Evolutionary conservation across 495 filamentous ascomycete genomes (phyloP), one percentile per base, ranked within the genome.

Genomic region (Hypoxylon cercidicola): DNA sequence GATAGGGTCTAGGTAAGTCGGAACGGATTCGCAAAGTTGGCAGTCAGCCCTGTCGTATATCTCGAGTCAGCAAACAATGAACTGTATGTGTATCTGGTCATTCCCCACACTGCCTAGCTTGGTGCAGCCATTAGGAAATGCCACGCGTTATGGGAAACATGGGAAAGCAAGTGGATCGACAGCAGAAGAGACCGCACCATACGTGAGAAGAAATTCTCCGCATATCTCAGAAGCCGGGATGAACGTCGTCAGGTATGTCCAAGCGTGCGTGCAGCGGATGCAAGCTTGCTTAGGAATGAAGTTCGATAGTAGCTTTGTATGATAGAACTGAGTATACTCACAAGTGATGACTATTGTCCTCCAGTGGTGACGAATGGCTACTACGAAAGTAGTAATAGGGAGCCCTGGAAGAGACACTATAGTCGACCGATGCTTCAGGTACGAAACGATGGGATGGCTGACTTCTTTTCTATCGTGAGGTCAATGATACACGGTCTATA

Each of bases 141-240:
- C 23, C 46, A 55, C 37, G 52, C 37, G 37, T 19, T 16, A 23
- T 23, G 39, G 28, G 56, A 63, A 51, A 49, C 44, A 51, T 51
- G 37, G 32, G 50, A 56, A 50, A 34, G 6, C 12, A 44, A 16
- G 65, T 40, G 48, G 54, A 63, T 59, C 55, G 54, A 34, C 50
- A 56, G 40, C 18, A 63, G 45, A 18, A 56, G 48, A 60, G 21
- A 44, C 47, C 49, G 44, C 21, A 43, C 48, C 39, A 54, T 55
- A 60, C 30, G 37, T 35, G 23, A 28, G 25, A 47, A 51, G 13
- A 62, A 64, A 60, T 53, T 56, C 65, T 60, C 65, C 65, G 60
- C 65, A 64, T 55, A 51, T 47, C 49, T 57, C 53, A 63, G 35
- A 53, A 60, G 23, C 59, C 44, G 21, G 60, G 60, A 68, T 60